Base-by-base conservation (phyloP, 2,329 filamentous ascomycete genomes). In the Venturia oleaginea region DNA sequence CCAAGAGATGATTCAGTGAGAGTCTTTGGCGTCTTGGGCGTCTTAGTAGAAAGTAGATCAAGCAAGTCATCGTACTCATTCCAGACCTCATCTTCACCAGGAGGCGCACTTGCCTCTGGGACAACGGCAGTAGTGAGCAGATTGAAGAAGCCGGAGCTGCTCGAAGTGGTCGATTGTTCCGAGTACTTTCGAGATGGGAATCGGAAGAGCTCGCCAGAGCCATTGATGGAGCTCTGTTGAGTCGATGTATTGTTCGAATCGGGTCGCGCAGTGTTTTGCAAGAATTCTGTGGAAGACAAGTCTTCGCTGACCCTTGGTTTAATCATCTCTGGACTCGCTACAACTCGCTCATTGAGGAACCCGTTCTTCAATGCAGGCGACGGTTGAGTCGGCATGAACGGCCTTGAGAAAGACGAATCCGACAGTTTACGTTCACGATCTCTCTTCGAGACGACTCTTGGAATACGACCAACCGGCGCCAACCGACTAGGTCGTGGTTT, bases 21-120 rank as follows among this genome's bases (percentile, higher is more conserved):
- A 1, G 76, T 76, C 67, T 78, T 77, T 38, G 71, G 65, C 0
- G 73, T 72, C 43, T 51, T 59, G 10, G 64, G 65, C 8, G 60
- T 54, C 32, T 62, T 65, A 13, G n/a, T 59, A 11, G 80, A 69
- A 61, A 84, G 81, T 13, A 86, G 82, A 65, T 90, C 89, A 63
- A 97, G 83, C 15, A 97, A 78, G 70, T 97, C 93, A 68, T 97
- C 87, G 72, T 95, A 97, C 75, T 96, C 93, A 62, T 92, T 87
- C 93, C 93, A 97, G 1, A 96, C 83, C 72, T 97, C 93, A 70
- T 97, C 93, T 68, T 95, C 90, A 0, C 79, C 85, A 4, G 87
- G 81, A 0, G 85, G 86, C 4, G 86, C 84, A 55, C 79, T 80
- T 1, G 84, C 80, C 3, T 79, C 77, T 0, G 89, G 88, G 27